Percentiles rank a stretch among this genome's conserved stretches.
phyloP scores from a whole-genome alignment of 2,329 filamentous ascomycete species.

The Graphilbum sp. region DNA sequence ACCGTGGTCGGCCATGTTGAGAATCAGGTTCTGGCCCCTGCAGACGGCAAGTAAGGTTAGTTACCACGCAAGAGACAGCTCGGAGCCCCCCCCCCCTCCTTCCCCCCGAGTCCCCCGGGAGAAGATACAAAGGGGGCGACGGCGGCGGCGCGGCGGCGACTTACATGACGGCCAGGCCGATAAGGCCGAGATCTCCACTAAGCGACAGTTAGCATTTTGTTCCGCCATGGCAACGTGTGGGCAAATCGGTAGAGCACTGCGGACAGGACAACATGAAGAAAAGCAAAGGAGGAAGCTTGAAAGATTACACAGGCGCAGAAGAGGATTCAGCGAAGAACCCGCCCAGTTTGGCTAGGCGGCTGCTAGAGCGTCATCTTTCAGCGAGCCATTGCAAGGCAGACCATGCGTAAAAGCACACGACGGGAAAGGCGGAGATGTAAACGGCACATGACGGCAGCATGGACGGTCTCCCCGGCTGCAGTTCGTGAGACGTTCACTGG shows the following conservation, averaged over 20 bases:
- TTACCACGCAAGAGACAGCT: no score
- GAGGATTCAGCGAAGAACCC: constrained; percentile 30
- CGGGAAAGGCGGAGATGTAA: no score
- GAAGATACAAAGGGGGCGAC: not conserved
- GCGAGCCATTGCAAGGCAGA: not conserved
- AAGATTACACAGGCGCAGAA: not conserved
- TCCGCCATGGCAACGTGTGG: constrained; percentile 8
- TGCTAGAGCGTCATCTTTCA: constrained; percentile 26
- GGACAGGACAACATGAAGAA: constrained; percentile 1
- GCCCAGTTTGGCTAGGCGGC: constrained; percentile 59
- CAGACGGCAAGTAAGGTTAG: no score
- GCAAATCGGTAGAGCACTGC: constrained; percentile 1
- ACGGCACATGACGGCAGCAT: no score
- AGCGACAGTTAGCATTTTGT: constrained; percentile 37
- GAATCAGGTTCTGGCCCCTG: constrained; percentile 70
- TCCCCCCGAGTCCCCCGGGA: no score
- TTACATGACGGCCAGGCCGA: constrained; percentile 82
- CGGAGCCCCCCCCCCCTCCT: no score
- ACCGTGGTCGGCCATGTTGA: constrained; percentile 79
- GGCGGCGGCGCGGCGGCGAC: no score
- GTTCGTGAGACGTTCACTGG: no score
- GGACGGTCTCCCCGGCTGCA: no score
- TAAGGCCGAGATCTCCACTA: constrained; percentile 81
- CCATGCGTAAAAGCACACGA: not conserved
- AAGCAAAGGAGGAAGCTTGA: constrained; percentile 3